Evolutionary conservation across 768 basidiomycete species (phyloP).

Genomic region (Agaricus subrufescens): DNA sequence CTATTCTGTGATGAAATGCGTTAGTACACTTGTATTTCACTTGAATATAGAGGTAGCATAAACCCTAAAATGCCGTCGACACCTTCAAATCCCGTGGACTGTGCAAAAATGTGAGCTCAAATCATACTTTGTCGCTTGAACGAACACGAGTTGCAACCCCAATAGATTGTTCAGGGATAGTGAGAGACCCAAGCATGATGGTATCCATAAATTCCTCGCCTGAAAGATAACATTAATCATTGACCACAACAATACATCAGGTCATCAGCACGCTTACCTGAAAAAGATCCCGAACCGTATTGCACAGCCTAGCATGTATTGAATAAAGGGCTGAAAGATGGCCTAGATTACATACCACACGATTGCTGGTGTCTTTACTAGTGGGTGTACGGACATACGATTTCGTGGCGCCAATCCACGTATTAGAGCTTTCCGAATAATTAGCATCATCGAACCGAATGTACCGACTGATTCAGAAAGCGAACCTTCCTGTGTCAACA

Average conservation of each 20-base stretch:
- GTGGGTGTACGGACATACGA: conserved; percentile 45
- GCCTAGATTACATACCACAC: conserved; percentile 36
- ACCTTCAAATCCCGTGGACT: conserved; percentile 39
- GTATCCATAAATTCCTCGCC: conserved; percentile 47
- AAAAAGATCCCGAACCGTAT: conserved; percentile 63
- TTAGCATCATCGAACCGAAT: conserved; percentile 5
- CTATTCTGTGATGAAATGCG: conserved; percentile 38
- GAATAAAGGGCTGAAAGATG: neutral
- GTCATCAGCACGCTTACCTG: conserved; percentile 27
- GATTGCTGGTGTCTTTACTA: conserved; percentile 37
- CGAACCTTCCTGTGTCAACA: conserved; percentile 56
- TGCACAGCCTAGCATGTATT: conserved; percentile 30
- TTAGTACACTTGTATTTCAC: neutral
- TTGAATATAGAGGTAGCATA: conserved; percentile 8
- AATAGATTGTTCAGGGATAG: conserved; percentile 54
- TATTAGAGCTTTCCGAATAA: conserved; percentile 46
- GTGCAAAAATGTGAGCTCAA: neutral
- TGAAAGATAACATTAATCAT: conserved; percentile 10
- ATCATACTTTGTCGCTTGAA: conserved; percentile 10
- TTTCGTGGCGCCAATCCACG: conserved; percentile 57
- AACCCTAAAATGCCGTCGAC: conserved; percentile 68
- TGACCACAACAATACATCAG: no score
- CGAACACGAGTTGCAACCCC: conserved; percentile 43
- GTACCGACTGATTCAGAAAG: neutral
- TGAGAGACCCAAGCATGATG: conserved; percentile 47